These are phyloP conservation scores for Asparagopsis taxiformis DNA, from an alignment of 31 red algal genomes.

Conservation along the genomic window DNA sequence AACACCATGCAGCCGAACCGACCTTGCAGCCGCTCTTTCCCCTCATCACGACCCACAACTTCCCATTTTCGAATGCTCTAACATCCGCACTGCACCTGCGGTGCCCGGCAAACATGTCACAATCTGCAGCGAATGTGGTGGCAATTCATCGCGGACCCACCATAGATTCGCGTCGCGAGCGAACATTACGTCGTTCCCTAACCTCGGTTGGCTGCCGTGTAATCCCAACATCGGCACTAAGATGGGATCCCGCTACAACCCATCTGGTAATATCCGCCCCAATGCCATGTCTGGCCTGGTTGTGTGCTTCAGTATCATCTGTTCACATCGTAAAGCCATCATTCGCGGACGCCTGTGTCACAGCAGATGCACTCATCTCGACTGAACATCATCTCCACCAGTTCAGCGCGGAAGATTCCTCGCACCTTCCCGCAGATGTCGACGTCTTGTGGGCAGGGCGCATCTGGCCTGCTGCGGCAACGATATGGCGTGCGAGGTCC, in stretches of 20 bases:
- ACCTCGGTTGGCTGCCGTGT: neutral
- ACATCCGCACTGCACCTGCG: too few species aligned
- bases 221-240: neutral
- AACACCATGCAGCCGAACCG: too few species aligned
- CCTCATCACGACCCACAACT: too few species aligned
- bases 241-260: constrained; percentile 17
- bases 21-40: too few species aligned
- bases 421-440: constrained; percentile 1
- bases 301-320: constrained; percentile 21
- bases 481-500: constrained; percentile 6
- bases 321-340: constrained; percentile 8
- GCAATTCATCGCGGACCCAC: too few species aligned
- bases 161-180: constrained; percentile 5
- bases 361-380: neutral
- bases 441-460: constrained; percentile 34
- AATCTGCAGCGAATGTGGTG: too few species aligned
- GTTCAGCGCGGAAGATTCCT: neutral
- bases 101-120: too few species aligned
- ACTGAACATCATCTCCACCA: neutral
- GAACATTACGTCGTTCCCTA: constrained; percentile 20
- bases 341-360: constrained; percentile 9
- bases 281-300: constrained; percentile 3
- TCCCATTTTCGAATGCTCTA: too few species aligned
- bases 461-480: constrained; percentile 13
- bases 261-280: constrained; percentile 6